Evolutionary conservation across 257 asterid genomes (phyloP).

Genomic region (Solanum chilense): DNA sequence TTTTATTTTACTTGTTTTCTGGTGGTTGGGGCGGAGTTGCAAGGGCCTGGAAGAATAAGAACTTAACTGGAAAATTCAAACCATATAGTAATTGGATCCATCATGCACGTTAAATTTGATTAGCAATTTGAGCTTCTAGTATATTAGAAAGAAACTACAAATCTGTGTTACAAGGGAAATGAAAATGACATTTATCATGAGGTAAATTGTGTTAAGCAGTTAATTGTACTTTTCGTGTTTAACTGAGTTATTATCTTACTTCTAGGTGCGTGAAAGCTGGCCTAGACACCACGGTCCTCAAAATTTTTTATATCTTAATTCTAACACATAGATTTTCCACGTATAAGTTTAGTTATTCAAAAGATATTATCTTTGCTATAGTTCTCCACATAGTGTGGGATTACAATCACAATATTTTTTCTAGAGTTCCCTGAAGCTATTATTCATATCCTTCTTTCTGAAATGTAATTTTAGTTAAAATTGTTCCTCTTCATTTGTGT

Average conservation of each 20-base stretch:
- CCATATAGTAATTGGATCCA: background rate
- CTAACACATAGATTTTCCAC: background rate
- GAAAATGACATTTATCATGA: background rate
- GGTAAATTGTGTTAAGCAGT: background rate
- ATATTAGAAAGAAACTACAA: background rate
- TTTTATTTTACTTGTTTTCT: background rate
- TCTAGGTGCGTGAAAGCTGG: background rate
- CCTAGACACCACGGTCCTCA: background rate
- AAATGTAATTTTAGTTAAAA: background rate
- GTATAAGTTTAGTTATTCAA: background rate
- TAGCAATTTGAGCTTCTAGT: background rate
- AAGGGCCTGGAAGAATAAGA: background rate
- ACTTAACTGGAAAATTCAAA: background rate
- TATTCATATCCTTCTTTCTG: background rate
- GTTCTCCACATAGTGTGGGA: background rate
- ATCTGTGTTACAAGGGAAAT: background rate
- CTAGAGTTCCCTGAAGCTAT: background rate
- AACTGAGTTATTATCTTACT: background rate
- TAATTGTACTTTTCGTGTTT: background rate
- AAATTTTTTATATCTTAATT: no score
- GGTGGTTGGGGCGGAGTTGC: background rate
- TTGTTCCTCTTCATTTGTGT: background rate
- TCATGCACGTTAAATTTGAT: background rate
- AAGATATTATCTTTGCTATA: background rate
- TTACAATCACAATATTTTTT: background rate